Evolutionary conservation across 73 alveolate species (phyloP), one percentile per base, ranked within the genome.

Genomic region (Paramecium sonneborni): DNA sequence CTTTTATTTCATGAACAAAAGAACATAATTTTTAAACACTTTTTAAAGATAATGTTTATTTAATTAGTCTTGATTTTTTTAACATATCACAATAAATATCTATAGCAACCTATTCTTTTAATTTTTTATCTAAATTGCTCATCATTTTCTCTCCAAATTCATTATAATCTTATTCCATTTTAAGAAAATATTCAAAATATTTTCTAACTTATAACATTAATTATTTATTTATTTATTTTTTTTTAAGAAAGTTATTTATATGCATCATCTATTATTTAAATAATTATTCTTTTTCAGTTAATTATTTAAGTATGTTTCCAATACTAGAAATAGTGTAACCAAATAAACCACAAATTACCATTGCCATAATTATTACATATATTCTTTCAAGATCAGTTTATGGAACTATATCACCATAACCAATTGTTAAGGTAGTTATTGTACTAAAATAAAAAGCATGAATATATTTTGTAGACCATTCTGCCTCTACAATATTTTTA

Each of bases 401-500:
- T 5, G 94, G 94, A 2, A 69, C 85, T 15, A 88, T 30, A 88
- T 88, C 94, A 4, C 94, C 94, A 88, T 88, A 88, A 5, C 94
- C 94, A 21, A 88, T 85, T 10, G 94, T 88, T 20, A 88, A 48
- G 28, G 87, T 88, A 8, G 94, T 88, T 6, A 88, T 88, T n/a
- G 87, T 69, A 32, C 94, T 69, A 44, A 88, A 88, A 41, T 88
- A 88, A 10, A 88, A 44, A 6, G 91, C 48, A 70, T 88, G 87
- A 26, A 88, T 72, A 20, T 88, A 88, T 37, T 88, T 46, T 0
- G 88, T 72, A 6, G 35, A n/a, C 94, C 94, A 88, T 1, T 41
- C 58, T 0, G 67, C 89, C 14, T 67, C 90, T 1, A 38, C 28
- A 38, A 88, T 88, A 6, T 44, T 28, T 32, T 88, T 57, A 11